phyloP scores from a whole-genome alignment of 2,329 filamentous ascomycete species.

The Ophiostoma australiae region DNA sequence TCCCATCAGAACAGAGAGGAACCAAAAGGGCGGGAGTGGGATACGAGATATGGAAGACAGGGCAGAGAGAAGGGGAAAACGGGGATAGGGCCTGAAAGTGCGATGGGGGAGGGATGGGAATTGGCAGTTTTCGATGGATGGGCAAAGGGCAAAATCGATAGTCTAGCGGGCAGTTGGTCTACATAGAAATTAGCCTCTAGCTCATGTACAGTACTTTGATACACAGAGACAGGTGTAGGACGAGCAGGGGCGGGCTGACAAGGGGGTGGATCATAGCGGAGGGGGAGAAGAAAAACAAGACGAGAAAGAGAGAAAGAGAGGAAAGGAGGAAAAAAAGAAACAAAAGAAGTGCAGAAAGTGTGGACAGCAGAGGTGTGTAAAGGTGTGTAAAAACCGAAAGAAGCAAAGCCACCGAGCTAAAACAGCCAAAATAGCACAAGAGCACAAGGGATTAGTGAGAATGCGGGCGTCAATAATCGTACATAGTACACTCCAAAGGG shows the following conservation, averaged over 20 bases:
- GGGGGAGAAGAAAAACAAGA: neutral
- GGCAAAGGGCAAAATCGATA: conserved; percentile 4
- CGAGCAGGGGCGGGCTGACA: neutral
- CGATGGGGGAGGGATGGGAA: conserved; percentile 6
- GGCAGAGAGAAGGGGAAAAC: conserved; percentile 8
- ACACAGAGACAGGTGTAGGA: neutral
- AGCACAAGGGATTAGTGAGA: neutral
- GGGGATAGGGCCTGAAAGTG: neutral
- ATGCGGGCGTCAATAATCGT: neutral
- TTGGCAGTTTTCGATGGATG: conserved; percentile 10
- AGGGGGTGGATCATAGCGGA: conserved; percentile 5
- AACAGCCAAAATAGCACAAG: neutral
- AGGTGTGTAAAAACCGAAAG: conserved; percentile 1
- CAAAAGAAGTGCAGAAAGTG: neutral
- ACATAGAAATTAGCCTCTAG: neutral
- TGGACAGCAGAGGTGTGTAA: neutral
- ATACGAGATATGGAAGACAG: neutral
- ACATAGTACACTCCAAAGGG: neutral
- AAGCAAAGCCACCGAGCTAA: neutral
- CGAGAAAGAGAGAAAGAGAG: neutral
- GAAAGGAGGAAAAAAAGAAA: neutral
- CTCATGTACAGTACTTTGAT: neutral
- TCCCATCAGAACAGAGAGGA: neutral
- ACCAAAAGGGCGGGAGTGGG: conserved; percentile 1
- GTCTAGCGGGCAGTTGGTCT: neutral